phyloP scores from a whole-genome alignment of 306 rosid genomes.

The Senna siamea region DNA sequence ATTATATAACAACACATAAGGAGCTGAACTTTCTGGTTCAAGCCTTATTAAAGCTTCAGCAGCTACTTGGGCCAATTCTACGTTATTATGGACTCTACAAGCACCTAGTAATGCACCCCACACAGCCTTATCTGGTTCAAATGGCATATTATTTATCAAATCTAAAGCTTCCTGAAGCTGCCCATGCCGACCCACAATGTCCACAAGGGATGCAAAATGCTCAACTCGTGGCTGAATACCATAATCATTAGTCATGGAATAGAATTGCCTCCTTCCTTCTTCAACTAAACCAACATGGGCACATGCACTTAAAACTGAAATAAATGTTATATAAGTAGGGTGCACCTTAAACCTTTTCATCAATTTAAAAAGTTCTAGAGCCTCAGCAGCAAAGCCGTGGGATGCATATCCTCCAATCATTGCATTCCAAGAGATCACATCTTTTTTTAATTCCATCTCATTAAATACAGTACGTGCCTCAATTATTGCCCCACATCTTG shows the following conservation, averaged over 20 bases:
- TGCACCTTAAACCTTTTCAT: conserved; percentile 49
- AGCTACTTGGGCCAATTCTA: conserved; percentile 48
- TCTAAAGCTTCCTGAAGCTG: conserved; percentile 52
- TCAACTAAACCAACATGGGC: conserved; percentile 57
- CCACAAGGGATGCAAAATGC: conserved; percentile 60
- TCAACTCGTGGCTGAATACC: conserved; percentile 51
- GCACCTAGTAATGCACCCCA: conserved; percentile 60
- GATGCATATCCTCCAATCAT: conserved; percentile 63
- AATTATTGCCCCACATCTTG: conserved; percentile 57
- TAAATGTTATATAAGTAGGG: conserved; percentile 58
- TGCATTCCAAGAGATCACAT: conserved; percentile 60
- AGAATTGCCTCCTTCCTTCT: conserved; percentile 56
- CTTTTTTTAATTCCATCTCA: conserved; percentile 48
- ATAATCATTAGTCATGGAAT: conserved; percentile 50
- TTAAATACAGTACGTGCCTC: conserved; percentile 52
- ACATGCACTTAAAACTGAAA: conserved; percentile 54
- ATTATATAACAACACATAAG: conserved; percentile 53
- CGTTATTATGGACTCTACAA: conserved; percentile 55
- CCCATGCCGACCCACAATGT: conserved; percentile 57
- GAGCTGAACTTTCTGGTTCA: conserved; percentile 61
- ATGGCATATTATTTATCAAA: conserved; percentile 49
- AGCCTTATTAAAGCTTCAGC: conserved; percentile 54
- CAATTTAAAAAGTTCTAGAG: conserved; percentile 50
- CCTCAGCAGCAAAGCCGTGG: conserved; percentile 53
- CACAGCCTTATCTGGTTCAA: conserved; percentile 54